Evolutionary conservation across 2,329 filamentous ascomycete genomes (phyloP).

Genomic region (Xylaria sp.): DNA sequence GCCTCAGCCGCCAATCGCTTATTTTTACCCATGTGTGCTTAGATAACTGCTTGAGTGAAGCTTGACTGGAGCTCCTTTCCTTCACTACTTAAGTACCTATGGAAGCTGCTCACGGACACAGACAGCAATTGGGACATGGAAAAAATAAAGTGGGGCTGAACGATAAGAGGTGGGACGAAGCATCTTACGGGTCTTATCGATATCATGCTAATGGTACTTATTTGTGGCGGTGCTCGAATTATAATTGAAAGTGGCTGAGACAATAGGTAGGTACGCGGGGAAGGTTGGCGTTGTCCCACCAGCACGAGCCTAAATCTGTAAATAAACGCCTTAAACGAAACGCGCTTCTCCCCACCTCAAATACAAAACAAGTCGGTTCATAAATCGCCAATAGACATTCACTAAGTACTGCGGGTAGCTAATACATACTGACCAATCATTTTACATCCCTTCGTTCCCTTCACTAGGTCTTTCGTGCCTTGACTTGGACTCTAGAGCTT

Average conservation of each 20-base stretch:
- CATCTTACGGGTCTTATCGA: conserved; percentile 10
- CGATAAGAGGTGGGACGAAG: conserved; percentile 27
- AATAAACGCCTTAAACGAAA: conserved; percentile 19
- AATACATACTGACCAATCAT: background rate
- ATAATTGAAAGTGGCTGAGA: conserved; percentile 11
- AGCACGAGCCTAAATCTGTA: conserved; percentile 29
- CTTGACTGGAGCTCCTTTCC: conserved; percentile 13
- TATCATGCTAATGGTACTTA: background rate
- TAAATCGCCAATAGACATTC: background rate
- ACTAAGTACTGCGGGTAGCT: no score
- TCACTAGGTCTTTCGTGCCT: background rate
- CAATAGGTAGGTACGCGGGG: conserved; percentile 1
- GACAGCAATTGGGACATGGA: conserved; percentile 3
- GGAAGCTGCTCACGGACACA: background rate
- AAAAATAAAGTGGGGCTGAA: conserved; percentile 42
- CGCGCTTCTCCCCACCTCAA: conserved; percentile 20
- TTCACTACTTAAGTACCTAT: background rate
- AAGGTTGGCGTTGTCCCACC: conserved; percentile 39
- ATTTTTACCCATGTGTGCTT: conserved; percentile 40
- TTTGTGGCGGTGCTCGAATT: background rate
- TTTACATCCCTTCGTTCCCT: no score
- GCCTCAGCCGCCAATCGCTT: conserved; percentile 42
- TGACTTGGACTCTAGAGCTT: background rate
- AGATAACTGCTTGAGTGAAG: background rate
- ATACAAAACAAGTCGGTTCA: conserved; percentile 28